Base-by-base conservation (phyloP, 305 asterid genomes). In the Fraxinus latifolia region DNA sequence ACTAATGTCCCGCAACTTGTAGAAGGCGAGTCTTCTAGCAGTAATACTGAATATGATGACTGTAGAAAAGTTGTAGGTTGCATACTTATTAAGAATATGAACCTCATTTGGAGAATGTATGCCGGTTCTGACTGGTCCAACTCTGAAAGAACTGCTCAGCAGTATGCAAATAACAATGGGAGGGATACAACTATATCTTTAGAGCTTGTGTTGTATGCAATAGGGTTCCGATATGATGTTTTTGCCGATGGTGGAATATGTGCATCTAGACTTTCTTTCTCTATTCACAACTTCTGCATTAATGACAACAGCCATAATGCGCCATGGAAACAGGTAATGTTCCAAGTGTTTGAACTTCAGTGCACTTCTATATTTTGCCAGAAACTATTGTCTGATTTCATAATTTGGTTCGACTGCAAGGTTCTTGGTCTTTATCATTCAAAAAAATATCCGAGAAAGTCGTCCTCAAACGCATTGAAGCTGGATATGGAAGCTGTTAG, bases 281-380 rank as follows among this genome's bases (percentile, higher is more conserved):
- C 91, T 76, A 82, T 93, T 82, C 88, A 86, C 83, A 97, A 96
- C 87, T 80, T 95, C 77, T 87, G 81, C 84, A 79, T 96, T 81
- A 85, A 85, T 82, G 99, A 96, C 86, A 81, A 82, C 81, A 92
- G 99, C 84, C 88, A 83, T 53, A 85, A 87, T 90, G 98, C 99
- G 12, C 98, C 97, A 7, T 96, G 99, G 99, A 96, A 91, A 89
- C 93, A 87, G 99, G 99, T 96, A 87, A 42, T 83, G 79, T 81
- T 79, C 74, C 74, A 79, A 83, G 78, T 82, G 23, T 78, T 78
- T 77, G 74, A 79, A 76, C 60, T 44, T 82, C 77, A 74, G 65
- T 85, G 32, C 78, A 68, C 29, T 73, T 53, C 60, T 71, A 71
- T 78, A 55, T 31, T 83, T 80, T 53, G 77, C 33, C 62, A 37